Percentiles rank a stretch among this genome's conserved stretches.
Conservation (phyloP, 352 stramenopile genomes). For the Pythium rishiriense region DNA sequence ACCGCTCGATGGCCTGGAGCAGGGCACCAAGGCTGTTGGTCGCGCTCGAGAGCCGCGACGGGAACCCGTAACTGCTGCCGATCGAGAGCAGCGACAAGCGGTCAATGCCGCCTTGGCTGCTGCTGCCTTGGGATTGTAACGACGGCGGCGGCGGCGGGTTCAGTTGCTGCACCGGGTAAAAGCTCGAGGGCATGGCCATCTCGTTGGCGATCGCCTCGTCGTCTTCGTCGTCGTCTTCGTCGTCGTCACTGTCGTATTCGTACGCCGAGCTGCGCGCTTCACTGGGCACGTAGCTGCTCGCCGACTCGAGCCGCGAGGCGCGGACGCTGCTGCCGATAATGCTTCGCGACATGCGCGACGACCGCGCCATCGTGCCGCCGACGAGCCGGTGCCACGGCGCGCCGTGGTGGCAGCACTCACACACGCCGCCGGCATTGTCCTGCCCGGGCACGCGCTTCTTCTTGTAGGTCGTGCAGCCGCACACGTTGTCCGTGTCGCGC, state of each 20-base stretch:
- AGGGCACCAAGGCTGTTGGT: slow-evolving; percentile 63
- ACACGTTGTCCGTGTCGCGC: slow-evolving; percentile 47
- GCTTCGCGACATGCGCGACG: slow-evolving; percentile 19
- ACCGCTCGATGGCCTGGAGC: slow-evolving; percentile 62
- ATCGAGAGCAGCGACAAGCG: slow-evolving; percentile 47
- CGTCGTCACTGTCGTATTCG: slow-evolving; percentile 48
- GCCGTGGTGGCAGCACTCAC: slow-evolving; percentile 70
- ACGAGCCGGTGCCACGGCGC: slow-evolving; percentile 67
- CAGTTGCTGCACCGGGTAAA: background rate
- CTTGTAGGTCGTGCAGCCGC: slow-evolving; percentile 62
- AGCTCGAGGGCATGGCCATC: slow-evolving; percentile 53
- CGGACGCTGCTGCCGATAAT: slow-evolving; percentile 32
- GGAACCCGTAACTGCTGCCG: slow-evolving; percentile 53
- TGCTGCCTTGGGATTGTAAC: slow-evolving; percentile 3
- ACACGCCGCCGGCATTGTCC: slow-evolving; percentile 58
- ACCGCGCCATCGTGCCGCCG: slow-evolving; percentile 43
- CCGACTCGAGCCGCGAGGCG: slow-evolving; percentile 12
- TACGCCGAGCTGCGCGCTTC: slow-evolving; percentile 26
- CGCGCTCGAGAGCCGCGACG: slow-evolving; percentile 55
- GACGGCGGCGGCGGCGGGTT: slow-evolving; percentile 5
- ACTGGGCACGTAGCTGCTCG: slow-evolving; percentile 16
- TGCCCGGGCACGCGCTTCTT: slow-evolving; percentile 38
- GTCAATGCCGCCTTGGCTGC: slow-evolving; percentile 12
- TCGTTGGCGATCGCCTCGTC: slow-evolving; percentile 69
- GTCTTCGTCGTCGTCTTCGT: slow-evolving; percentile 38